Base-by-base conservation (phyloP, 768 basidiomycete species). In the Boletales sp. region DNA sequence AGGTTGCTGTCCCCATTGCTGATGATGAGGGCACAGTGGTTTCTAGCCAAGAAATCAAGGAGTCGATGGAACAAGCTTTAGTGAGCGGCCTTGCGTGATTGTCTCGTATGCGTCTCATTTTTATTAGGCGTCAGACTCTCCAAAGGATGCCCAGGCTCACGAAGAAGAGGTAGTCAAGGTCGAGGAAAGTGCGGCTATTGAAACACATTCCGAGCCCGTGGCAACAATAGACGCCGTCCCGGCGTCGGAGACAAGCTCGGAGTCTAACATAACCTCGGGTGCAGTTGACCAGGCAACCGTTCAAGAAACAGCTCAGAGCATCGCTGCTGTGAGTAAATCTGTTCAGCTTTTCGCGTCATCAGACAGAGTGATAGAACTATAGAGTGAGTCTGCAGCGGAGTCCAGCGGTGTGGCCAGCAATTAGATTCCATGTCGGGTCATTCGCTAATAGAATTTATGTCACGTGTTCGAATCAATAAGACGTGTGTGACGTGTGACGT, bases 1-100 rank as follows among this genome's bases (percentile, higher is more conserved):
- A 43, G 45, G 50, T 49, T 31, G 47, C 21, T 11, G 41, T 44
- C 14, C 52, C 63, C 29, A 48, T 62, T 42, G 45, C 48, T 2
- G 69, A 69, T 44, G 68, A 68, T 19, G 68, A 69, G 42, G 68
- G 66, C 12, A 66, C 66, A 2, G 50, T 46, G 35, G 57, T 64
- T 31, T 57, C 68, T 42, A 50, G 44, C 36, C 56, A 66, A 37
- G 68, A 68, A 21, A 51, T 71, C 43, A 61, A 66, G 40, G 64
- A 68, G 31, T 69, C 69, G 19, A 55, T 63, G 21, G 55, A 59
- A 51, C 55, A 49, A 37, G 62, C 58, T 11, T 51, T 55, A 7
- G 67, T 69, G 32, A 47, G 69, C 35, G 2, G 29, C 30, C 27
- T 48, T 47, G n/a, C 27, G 4, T 17, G 24, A 27, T 27, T 27